These are phyloP conservation scores for Syncephalastrum racemosum DNA, from an alignment of 371 early-diverging fungal species.

Conservation along the genomic window DNA sequence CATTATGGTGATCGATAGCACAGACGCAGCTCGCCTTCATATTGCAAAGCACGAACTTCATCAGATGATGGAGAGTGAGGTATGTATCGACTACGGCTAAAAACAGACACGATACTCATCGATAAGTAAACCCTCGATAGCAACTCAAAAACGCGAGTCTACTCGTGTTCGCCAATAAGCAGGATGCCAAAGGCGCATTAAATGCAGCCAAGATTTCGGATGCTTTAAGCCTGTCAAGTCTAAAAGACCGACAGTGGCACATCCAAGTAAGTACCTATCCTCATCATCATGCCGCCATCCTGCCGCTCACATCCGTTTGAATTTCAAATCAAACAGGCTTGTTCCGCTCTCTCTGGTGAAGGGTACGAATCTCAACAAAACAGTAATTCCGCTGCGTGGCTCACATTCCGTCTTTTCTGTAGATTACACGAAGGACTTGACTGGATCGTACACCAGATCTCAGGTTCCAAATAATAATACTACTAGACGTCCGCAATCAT, in stretches of 20 bases:
- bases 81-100: slow-evolving; percentile 13
- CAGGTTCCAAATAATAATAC: slow-evolving; percentile 12
- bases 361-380: slow-evolving; percentile 49
- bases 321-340: slow-evolving; percentile 40
- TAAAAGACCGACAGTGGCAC: slow-evolving; percentile 76
- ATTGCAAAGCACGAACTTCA: slow-evolving; percentile 67
- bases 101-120: background rate
- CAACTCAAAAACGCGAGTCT: slow-evolving; percentile 61
- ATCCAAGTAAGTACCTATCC: slow-evolving; percentile 54
- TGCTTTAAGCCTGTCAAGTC: slow-evolving; percentile 57
- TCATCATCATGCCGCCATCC: background rate
- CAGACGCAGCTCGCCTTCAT: slow-evolving; percentile 65
- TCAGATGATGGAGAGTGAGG: slow-evolving; percentile 77
- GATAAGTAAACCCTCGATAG: slow-evolving; percentile 22
- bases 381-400: background rate
- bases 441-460: slow-evolving; percentile 67
- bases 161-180: slow-evolving; percentile 74
- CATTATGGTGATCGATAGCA: slow-evolving; percentile 78
- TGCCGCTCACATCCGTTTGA: background rate
- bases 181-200: slow-evolving; percentile 68
- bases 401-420: slow-evolving; percentile 11
- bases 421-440: slow-evolving; percentile 72
- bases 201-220: slow-evolving; percentile 71
- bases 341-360: slow-evolving; percentile 74
- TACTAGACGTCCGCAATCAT: no score